Evolutionary conservation across 768 basidiomycete genomes (phyloP).

Genomic region (Russula earlei): DNA sequence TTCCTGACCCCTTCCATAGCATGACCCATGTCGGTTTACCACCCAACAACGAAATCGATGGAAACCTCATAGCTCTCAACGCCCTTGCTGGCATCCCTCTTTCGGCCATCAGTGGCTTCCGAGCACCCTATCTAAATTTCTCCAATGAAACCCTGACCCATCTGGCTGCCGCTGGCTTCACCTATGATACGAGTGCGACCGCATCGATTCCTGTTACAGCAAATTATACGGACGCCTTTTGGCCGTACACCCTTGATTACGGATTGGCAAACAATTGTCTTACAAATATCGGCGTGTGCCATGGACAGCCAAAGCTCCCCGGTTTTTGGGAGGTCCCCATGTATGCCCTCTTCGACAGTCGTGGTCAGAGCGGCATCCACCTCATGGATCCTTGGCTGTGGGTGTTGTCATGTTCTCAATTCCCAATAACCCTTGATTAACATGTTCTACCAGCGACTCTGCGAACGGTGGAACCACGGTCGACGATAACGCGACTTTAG

Average conservation of each 20-base stretch:
- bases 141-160: conserved; percentile 49
- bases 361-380: conserved; percentile 47
- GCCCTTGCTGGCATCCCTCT: conserved; percentile 70
- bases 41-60: conserved; percentile 56
- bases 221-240: conserved; percentile 57
- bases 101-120: conserved; percentile 56
- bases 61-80: conserved; percentile 72
- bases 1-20: conserved; percentile 27
- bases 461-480: conserved; percentile 42
- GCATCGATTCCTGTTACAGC: conserved; percentile 59
- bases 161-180: conserved; percentile 48
- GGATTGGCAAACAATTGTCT: conserved; percentile 76
- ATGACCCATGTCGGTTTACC: conserved; percentile 73
- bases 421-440: background rate
- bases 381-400: conserved; percentile 81
- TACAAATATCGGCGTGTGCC: conserved; percentile 43
- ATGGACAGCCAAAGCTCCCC: conserved; percentile 60
- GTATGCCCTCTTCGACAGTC: conserved; percentile 65
- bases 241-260: conserved; percentile 77
- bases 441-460: conserved; percentile 27
- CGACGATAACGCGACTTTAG: conserved; percentile 55
- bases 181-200: conserved; percentile 59
- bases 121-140: conserved; percentile 68
- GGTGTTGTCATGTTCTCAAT: conserved; percentile 28
- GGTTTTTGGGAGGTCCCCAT: conserved; percentile 84